Conservation (phyloP, 371 early-diverging fungal genomes). For the Dinochytrium kinnereticum region DNA sequence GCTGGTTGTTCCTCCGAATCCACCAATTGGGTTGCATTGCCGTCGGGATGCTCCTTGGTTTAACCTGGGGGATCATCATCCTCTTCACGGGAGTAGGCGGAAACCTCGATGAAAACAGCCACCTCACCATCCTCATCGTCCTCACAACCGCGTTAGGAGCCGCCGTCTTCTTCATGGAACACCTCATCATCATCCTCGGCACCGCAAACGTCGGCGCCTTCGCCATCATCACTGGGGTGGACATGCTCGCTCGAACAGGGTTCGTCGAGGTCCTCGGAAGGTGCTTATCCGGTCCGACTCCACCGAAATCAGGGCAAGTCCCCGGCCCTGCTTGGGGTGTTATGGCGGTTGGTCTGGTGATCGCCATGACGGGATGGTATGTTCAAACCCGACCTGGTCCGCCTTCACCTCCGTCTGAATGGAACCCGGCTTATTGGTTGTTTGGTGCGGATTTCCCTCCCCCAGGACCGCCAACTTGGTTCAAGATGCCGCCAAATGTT, state of each 20-base stretch:
- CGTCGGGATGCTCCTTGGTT: slow-evolving; percentile 34
- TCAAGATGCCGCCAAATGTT: slow-evolving; percentile 27
- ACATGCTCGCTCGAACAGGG: slow-evolving; percentile 76
- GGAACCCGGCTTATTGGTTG: slow-evolving; percentile 38
- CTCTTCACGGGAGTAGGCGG: slow-evolving; percentile 37
- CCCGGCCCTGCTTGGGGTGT: slow-evolving; percentile 36
- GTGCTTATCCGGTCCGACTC: background rate
- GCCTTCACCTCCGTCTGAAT: slow-evolving; percentile 20
- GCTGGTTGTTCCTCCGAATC: slow-evolving; percentile 17
- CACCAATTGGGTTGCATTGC: slow-evolving; percentile 21
- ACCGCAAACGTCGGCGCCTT: slow-evolving; percentile 72
- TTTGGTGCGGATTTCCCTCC: slow-evolving; percentile 34
- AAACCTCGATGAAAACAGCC: slow-evolving; percentile 25
- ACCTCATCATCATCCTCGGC: slow-evolving; percentile 60
- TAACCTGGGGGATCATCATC: slow-evolving; percentile 23
- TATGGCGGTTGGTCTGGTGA: slow-evolving; percentile 26
- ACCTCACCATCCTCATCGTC: slow-evolving; percentile 22
- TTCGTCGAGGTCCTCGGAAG: slow-evolving; percentile 46
- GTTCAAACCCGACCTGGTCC: slow-evolving; percentile 37
- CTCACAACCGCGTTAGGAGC: slow-evolving; percentile 18
- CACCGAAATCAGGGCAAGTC: slow-evolving; percentile 15
- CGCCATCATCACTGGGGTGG: slow-evolving; percentile 70
- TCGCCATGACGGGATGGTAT: slow-evolving; percentile 38
- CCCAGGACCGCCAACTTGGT: slow-evolving; percentile 32
- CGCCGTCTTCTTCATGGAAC: slow-evolving; percentile 59